Base-by-base conservation (phyloP, 2,329 filamentous ascomycete species). In the Aspergillus neoniger region DNA sequence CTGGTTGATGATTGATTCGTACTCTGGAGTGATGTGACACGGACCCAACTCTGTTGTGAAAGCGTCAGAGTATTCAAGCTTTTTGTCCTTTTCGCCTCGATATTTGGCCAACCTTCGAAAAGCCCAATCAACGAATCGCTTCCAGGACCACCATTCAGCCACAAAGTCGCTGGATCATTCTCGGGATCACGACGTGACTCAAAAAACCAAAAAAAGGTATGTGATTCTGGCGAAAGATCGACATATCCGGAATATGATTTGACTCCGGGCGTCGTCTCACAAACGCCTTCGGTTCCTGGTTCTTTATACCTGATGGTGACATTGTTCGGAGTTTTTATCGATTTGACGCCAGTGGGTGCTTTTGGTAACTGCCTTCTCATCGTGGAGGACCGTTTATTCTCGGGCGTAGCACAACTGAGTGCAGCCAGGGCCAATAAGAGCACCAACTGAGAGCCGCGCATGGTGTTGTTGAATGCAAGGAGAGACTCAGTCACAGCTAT, bases 221-320 rank as follows among this genome's bases (percentile, higher is more conserved):
- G 83, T 59, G 83, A 76, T 43, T 83, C 73, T 3, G 80, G 75
- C 4, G 72, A 78, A 8, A 85, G 77, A 65, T 85, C 83, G 12
- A 83, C 79, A 65, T 86, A 86, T 21, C 84, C 83, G 1, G 82
- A 81, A 66, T 81, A 86, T 28, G 81, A 83, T 64, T 85, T 85
- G 19, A 86, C 83, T 28, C 80, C 78, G 1, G 82, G 82, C 17
- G 83, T 82, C 3, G 82, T 79, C 72, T 86, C 84, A 64, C 84
- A 86, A 58, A 85, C 67, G 4, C 72, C 75, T 43, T 75, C 71
- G 55, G 73, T 84, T 3, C 83, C 83, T 3, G 80, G 83, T 69
- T 86, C 76, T 70, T 87, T 87, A 71, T 85, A 87, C 17, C 84
- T 82, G 58, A 87, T 84, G 23, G 80, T 80, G 62, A 84, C 74